Conservation (phyloP, 164 flowering plant species). For the Vitis cinerea region DNA sequence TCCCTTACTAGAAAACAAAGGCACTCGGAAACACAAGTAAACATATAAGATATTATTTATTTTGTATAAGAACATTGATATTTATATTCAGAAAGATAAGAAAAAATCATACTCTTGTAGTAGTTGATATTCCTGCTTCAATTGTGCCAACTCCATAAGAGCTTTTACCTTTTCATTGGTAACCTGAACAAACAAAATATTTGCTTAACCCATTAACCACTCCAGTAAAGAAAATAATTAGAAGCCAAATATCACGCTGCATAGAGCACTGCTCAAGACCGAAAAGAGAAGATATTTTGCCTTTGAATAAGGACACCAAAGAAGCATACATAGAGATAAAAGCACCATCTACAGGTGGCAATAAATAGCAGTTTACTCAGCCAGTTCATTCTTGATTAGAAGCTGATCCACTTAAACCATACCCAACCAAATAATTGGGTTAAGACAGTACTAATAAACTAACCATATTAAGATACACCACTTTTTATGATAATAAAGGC, state of each 20-base stretch:
- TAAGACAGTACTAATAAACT: no score
- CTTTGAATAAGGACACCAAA: no score
- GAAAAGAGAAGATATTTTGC: no score
- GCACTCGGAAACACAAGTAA: background rate
- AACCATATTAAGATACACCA: no score
- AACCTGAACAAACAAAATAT: slow-evolving; percentile 50
- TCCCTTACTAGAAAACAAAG: background rate
- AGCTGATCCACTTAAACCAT: no score
- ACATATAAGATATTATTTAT: background rate
- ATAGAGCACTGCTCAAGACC: no score
- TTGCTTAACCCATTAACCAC: slow-evolving; percentile 7
- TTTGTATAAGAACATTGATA: background rate
- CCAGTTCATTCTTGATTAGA: no score
- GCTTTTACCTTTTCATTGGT: slow-evolving; percentile 93
- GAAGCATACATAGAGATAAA: no score
- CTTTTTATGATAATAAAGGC: no score
- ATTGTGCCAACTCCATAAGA: slow-evolving; percentile 85
- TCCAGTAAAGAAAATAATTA: background rate
- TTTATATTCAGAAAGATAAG: background rate
- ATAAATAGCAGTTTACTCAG: no score
- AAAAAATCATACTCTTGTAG: slow-evolving; percentile 59
- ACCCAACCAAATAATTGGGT: no score
- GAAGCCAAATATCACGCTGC: background rate
- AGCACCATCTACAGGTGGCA: no score
- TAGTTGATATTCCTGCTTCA: slow-evolving; percentile 61